Evolutionary conservation across 2,329 filamentous ascomycete genomes (phyloP), one percentile per base, ranked within the genome.

Genomic region (Monilinia laxa): DNA sequence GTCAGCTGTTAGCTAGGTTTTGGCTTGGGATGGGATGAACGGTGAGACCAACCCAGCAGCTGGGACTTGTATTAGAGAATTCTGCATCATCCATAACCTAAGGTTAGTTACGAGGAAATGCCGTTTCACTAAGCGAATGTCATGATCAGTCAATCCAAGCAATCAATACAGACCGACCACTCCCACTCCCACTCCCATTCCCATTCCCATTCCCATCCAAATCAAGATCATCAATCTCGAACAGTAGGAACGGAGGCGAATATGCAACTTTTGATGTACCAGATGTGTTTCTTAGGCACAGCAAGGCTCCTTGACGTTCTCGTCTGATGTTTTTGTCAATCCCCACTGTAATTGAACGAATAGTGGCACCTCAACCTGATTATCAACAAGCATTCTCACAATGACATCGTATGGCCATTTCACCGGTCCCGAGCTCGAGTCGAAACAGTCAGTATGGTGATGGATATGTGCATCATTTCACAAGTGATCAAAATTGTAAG

Each of bases 261-360:
- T 18, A 25, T 25, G 14, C 14, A 38, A 16, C 31, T 35, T 35
- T 40, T 40, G 12, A 40, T 40, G 38, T 40, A 14, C 38, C 28
- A 31, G n/a, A 52, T 53, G 49, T 40, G 59, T 40, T 25, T 20
- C 47, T 53, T 23, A 20, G 65, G 58, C 65, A 56, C 52, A 56
- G 65, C 58, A 66, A 63, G 58, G 59, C 58, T 62, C 38, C 38
- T 25, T 18, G 20, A 35, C 38, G 14, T 64, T 47, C 11, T 66
- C 42, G 23, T 40, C 65, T 11, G 18, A 55, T 55, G 52, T 55
- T 51, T 35, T 59, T 23, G 47, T 57, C 25, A 16, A 31, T 40
- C 53, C 31, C 11, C 3, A 51, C n/a, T 10, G 28, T 31, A 16
- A 53, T 54, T 62, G 47, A 38, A 35, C 25, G 25, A 16, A 25